A percentile compares a stretch with the other conserved stretches of the same genome.
These are phyloP conservation scores for Ogataea paradorogensis DNA, from an alignment of 805 yeast genomes.

Conservation along the genomic window DNA sequence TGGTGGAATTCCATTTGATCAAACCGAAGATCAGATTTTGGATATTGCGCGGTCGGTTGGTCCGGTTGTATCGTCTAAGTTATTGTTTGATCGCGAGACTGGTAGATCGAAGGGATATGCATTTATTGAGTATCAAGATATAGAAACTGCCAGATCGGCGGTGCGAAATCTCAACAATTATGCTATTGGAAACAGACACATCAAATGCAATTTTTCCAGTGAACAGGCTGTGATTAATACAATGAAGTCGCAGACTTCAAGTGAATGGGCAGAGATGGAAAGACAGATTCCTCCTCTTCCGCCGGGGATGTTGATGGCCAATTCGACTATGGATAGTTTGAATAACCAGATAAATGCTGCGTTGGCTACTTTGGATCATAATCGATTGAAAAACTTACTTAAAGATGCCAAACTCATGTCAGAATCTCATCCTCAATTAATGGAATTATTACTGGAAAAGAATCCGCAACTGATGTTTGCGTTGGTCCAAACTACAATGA, in stretches of 20 bases:
- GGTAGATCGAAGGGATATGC: slow-evolving; percentile 92
- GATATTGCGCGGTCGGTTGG: slow-evolving; percentile 87
- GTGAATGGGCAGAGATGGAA: slow-evolving; percentile 21
- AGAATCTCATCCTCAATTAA: slow-evolving; percentile 51
- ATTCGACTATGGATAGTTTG: slow-evolving; percentile 31
- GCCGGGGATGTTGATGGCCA: slow-evolving; percentile 44
- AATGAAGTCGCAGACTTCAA: slow-evolving; percentile 15
- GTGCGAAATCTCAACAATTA: slow-evolving; percentile 83
- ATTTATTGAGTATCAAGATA: slow-evolving; percentile 76
- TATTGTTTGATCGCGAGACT: slow-evolving; percentile 82
- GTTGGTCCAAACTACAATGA: slow-evolving; percentile 66
- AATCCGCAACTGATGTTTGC: slow-evolving; percentile 85
- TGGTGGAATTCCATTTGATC: slow-evolving; percentile 89
- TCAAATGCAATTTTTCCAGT: slow-evolving; percentile 73
- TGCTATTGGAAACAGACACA: slow-evolving; percentile 63
- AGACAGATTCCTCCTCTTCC: slow-evolving; percentile 50
- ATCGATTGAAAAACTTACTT: slow-evolving; percentile 46
- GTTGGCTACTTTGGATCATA: slow-evolving; percentile 44
- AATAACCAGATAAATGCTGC: slow-evolving; percentile 46
- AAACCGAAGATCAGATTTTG: slow-evolving; percentile 85
- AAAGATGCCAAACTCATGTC: slow-evolving; percentile 61
- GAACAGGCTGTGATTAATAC: slow-evolving; percentile 38
- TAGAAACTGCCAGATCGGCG: slow-evolving; percentile 86
- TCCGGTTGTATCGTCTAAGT: slow-evolving; percentile 71
- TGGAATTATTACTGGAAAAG: slow-evolving; percentile 56